Evolutionary conservation across 1,139 yeast species (phyloP).

Genomic region (Pichia kudriavzevii): DNA sequence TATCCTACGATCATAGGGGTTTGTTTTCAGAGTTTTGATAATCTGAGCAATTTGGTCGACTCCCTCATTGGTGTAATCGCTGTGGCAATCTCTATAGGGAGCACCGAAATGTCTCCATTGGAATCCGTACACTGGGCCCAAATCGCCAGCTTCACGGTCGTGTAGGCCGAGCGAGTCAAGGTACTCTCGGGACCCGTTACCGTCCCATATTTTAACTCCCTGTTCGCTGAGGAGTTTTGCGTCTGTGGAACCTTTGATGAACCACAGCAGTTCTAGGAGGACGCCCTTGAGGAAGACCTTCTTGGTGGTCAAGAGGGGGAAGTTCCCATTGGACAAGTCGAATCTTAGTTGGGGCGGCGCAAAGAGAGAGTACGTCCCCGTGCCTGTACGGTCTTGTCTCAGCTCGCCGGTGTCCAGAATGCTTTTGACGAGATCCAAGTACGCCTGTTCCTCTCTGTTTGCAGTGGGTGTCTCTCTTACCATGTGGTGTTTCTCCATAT

Average conservation of each 20-base stretch:
- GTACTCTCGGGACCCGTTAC: constrained; percentile 93
- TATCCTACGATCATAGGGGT: constrained; percentile 91
- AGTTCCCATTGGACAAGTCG: constrained; percentile 57
- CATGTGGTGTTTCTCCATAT: neutral
- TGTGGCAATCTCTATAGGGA: constrained; percentile 72
- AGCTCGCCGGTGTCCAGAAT: constrained; percentile 81
- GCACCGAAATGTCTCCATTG: constrained; percentile 99
- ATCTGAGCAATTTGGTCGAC: constrained; percentile 82
- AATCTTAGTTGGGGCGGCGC: constrained; percentile 96
- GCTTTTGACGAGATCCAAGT: constrained; percentile 68
- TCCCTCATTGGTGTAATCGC: constrained; percentile 83
- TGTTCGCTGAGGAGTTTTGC: constrained; percentile 69
- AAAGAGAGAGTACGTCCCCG: constrained; percentile 84
- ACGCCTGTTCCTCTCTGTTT: constrained; percentile 69
- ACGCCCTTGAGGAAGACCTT: constrained; percentile 87
- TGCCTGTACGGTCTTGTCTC: constrained; percentile 94
- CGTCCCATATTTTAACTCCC: constrained; percentile 97
- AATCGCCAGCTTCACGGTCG: constrained; percentile 82
- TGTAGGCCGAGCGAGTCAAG: constrained; percentile 75
- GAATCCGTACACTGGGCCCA: constrained; percentile 98
- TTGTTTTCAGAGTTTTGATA: constrained; percentile 69
- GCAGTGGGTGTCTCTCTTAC: constrained; percentile 1
- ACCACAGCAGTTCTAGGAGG: constrained; percentile 87
- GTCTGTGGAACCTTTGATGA: constrained; percentile 82
- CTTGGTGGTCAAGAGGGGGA: constrained; percentile 90